These are phyloP conservation scores for Jatropha multifida DNA, from an alignment of 441 rosid species.

Conservation along the genomic window DNA sequence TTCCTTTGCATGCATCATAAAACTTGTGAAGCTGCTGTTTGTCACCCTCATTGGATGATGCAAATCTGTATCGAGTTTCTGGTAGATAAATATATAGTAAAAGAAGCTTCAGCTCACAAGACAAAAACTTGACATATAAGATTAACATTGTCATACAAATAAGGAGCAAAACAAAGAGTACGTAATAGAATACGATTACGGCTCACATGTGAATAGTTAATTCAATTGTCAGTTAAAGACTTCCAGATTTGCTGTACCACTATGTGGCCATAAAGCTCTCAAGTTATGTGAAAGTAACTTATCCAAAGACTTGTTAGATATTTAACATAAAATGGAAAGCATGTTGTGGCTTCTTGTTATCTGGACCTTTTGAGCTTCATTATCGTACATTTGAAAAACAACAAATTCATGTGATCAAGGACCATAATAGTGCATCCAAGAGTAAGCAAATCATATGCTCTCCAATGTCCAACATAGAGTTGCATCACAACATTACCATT, in stretches of 20 bases:
- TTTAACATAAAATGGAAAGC: background rate
- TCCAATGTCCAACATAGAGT: background rate
- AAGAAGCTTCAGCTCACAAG: conserved; percentile 3
- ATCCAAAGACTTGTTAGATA: background rate
- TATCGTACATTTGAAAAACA: no score
- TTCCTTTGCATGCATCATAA: conserved; percentile 58
- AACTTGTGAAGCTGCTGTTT: conserved; percentile 49
- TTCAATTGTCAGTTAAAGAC: background rate
- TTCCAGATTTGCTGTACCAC: background rate
- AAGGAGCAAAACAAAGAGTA: no score
- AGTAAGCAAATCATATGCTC: background rate
- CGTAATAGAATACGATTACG: no score
- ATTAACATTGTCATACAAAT: background rate
- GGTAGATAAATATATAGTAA: conserved; percentile 14
- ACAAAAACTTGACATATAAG: background rate
- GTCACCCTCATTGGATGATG: conserved; percentile 48
- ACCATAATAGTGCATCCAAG: no score
- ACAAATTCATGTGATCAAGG: no score
- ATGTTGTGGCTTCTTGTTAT: background rate
- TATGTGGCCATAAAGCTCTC: background rate
- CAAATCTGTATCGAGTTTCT: conserved; percentile 49
- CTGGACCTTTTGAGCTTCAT: background rate
- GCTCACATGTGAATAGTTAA: background rate
- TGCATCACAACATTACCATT: no score
- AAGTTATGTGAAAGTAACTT: background rate